Conservation (phyloP, 2,329 filamentous ascomycete species). For the Nakataea oryzae region DNA sequence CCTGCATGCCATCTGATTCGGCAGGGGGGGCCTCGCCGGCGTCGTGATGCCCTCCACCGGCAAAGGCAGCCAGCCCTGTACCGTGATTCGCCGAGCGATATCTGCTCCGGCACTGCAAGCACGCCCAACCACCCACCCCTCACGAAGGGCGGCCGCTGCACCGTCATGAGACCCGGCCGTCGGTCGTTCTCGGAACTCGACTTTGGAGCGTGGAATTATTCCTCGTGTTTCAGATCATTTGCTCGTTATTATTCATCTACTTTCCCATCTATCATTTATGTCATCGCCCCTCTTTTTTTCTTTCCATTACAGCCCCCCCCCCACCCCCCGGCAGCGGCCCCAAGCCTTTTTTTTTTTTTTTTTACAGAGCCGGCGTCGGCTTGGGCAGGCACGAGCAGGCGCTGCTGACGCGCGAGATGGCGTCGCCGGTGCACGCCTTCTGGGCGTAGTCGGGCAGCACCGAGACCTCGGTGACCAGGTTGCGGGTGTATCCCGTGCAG, state of each 20-base stretch:
- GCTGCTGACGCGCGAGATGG: constrained; percentile 10
- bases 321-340: no score
- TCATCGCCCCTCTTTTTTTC: neutral
- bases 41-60: neutral
- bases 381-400: constrained; percentile 13
- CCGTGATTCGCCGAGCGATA: no score
- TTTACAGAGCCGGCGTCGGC: neutral
- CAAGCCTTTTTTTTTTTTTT: no score
- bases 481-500: constrained; percentile 14
- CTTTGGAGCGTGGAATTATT: no score
- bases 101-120: no score
- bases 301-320: neutral
- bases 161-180: no score
- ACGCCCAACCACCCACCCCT: neutral
- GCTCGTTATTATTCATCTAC: neutral
- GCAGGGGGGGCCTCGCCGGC: neutral
- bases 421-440: constrained; percentile 10
- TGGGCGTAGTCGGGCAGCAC: neutral
- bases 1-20: neutral
- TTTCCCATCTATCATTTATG: neutral
- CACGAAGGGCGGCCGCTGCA: no score
- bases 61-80: no score
- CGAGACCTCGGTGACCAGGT: neutral
- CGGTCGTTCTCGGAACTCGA: no score
- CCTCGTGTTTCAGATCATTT: no score